phyloP scores from a whole-genome alignment of 345 rosid genomes.

The Populus tremula region DNA sequence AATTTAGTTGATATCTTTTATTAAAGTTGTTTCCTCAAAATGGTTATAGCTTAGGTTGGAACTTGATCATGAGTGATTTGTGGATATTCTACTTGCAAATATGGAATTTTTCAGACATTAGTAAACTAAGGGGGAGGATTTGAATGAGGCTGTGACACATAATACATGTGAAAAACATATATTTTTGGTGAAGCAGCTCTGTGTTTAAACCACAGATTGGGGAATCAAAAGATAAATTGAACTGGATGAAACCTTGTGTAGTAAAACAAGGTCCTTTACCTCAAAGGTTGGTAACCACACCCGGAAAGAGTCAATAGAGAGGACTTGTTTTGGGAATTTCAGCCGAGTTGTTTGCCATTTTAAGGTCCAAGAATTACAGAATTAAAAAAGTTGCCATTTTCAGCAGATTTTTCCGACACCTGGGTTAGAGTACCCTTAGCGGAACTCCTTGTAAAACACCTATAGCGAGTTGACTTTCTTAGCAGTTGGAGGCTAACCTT shows the following conservation, averaged over 20 bases:
- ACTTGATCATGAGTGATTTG: neutral
- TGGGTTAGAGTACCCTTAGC: neutral
- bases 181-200: neutral
- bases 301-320: neutral
- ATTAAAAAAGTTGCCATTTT: neutral
- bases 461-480: neutral
- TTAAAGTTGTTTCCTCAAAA: neutral
- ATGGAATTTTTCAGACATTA: neutral
- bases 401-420: neutral
- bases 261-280: neutral
- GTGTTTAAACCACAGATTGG: neutral
- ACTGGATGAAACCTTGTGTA: neutral
- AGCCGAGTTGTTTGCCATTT: neutral
- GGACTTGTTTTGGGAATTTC: neutral
- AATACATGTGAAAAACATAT: neutral
- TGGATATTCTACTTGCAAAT: neutral
- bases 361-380: neutral
- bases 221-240: neutral
- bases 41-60: neutral
- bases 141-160: neutral
- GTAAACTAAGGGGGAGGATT: neutral
- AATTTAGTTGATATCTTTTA: neutral
- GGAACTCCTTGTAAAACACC: neutral
- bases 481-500: neutral
- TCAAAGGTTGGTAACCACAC: neutral